phyloP scores from a whole-genome alignment of 2,329 filamentous ascomycete genomes.

The Epichloe baconii region DNA sequence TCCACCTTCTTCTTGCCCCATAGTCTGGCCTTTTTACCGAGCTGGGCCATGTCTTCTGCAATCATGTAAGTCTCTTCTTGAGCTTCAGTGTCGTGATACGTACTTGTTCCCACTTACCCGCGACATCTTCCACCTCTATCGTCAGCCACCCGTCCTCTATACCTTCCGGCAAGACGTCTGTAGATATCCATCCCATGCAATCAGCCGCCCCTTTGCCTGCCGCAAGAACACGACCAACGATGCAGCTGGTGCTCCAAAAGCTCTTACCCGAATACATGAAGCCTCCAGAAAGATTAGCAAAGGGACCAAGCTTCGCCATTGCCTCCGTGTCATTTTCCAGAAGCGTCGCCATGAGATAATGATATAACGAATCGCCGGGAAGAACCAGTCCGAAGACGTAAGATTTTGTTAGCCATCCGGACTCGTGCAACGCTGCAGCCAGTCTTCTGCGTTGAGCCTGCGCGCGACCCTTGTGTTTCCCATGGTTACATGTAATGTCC shows the following conservation, averaged over 20 bases:
- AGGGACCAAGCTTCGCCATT: conserved; percentile 42
- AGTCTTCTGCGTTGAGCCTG: conserved; percentile 38
- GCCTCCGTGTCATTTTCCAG: conserved; percentile 51
- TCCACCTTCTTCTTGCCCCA: conserved; percentile 49
- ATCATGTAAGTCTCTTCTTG: neutral
- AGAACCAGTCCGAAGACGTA: conserved; percentile 53
- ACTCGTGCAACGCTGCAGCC: conserved; percentile 42
- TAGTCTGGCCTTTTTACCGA: conserved; percentile 43
- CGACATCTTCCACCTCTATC: conserved; percentile 40
- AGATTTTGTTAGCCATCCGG: conserved; percentile 55
- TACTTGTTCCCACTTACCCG: conserved; percentile 26
- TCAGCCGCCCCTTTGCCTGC: conserved; percentile 48
- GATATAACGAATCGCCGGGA: conserved; percentile 48
- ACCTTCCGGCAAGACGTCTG: conserved; percentile 40
- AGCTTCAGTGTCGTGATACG: neutral
- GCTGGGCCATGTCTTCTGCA: conserved; percentile 34
- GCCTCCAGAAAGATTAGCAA: conserved; percentile 50
- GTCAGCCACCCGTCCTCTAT: conserved; percentile 45
- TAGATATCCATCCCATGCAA: conserved; percentile 57
- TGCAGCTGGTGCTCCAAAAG: conserved; percentile 55
- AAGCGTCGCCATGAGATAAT: conserved; percentile 53
- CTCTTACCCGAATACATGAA: conserved; percentile 52
- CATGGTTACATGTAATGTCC: conserved; percentile 21
- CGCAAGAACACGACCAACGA: conserved; percentile 51
- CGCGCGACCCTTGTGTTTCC: conserved; percentile 16